These are phyloP conservation scores for Hymenoscyphus albidus DNA, from an alignment of 2,329 filamentous ascomycete species.

Conservation along the genomic window DNA sequence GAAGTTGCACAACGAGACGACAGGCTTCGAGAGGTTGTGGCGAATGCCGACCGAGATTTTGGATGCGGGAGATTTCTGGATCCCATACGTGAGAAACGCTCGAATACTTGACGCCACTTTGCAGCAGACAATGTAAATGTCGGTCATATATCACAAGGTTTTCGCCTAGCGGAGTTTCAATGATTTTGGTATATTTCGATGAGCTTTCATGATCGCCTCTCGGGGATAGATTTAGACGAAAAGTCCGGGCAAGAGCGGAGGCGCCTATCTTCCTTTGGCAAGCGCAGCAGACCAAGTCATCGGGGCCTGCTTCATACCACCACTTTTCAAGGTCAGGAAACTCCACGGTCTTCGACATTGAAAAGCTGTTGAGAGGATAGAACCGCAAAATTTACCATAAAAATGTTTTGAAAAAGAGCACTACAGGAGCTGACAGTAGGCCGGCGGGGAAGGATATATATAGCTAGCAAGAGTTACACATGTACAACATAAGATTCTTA, in stretches of 20 bases:
- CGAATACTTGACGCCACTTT: neutral
- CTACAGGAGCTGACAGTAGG: no score
- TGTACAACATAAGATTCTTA: no score
- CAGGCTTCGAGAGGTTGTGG: neutral
- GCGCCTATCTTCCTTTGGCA: neutral
- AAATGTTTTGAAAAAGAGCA: no score
- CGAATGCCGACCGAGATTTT: neutral
- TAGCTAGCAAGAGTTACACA: no score
- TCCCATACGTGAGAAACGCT: slow-evolving; percentile 4
- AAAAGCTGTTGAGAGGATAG: no score
- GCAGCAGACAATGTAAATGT: neutral
- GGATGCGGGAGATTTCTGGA: neutral
- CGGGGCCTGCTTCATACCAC: neutral
- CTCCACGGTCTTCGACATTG: no score
- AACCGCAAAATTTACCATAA: no score
- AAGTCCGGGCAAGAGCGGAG: neutral
- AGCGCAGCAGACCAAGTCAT: neutral
- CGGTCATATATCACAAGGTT: neutral
- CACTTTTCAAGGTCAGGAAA: neutral
- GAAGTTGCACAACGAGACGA: neutral
- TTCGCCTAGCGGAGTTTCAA: neutral
- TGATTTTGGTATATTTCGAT: neutral
- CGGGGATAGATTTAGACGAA: neutral
- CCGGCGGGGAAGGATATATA: no score
- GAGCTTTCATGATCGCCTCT: no score